Base-by-base conservation (phyloP, 768 basidiomycete species). In the Sutorius australiensis region DNA sequence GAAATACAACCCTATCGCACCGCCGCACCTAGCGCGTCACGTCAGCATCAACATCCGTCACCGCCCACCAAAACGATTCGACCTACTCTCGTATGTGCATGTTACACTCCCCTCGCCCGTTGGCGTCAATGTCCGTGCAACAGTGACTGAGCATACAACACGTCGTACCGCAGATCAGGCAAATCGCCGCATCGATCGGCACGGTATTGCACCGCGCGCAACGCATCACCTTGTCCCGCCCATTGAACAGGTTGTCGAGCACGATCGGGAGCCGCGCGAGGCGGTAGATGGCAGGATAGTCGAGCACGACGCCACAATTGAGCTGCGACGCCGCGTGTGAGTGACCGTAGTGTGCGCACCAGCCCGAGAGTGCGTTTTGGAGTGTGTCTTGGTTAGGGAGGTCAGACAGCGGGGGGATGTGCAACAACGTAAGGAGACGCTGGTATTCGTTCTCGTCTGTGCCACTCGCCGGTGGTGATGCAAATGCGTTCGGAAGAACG, bases 101-200 rank as follows among this genome's bases (percentile, higher is more conserved):
- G 67, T 98, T 99, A 68, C 95, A 98, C 65, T 99, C 95, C 28
- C 95, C 97, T 24, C 86, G 75, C 37, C 75, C 73, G 21, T 58
- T 74, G 14, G 78, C 75, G 16, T 75, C 78, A 46, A 69, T 61
- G 57, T 93, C 92, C 58, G 77, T 75, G 67, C 97, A 99, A 64
- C 97, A 99, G 56, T 94, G 86, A 59, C 91, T 92, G 66, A 92
- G 88, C 75, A 95, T 80, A 65, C 97, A 98, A 10, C 89, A 83
- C 13, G 87, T 84, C 44, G 82, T 75, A 0, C 97, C 97, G 59
- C 97, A 99, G 46, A 94, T 77, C 55, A 98, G 68, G 67, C 97
- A 99, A 2, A 99, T 83, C 0, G 94, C 97, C 17, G 92, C 91
- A 60, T 91, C 92, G 10, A 76, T 72, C 0, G 95, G 93, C 17